Base-by-base conservation (phyloP, 805 yeast genomes). In the Starmerella bacillaris region DNA sequence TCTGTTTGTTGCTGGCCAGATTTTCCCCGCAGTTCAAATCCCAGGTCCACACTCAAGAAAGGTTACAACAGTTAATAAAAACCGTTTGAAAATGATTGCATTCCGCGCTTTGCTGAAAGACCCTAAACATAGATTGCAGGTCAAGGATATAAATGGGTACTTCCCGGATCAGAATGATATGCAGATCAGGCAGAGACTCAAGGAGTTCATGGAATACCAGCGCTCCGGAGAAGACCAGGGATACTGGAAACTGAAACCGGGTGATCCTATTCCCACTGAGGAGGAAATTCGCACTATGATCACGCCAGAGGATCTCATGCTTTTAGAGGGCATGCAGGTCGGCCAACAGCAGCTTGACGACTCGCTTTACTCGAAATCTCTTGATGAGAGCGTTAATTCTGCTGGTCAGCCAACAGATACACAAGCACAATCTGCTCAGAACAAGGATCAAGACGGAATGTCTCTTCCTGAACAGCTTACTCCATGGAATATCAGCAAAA, bases 1-100 rank as follows among this genome's bases (percentile, higher is more conserved):
- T 51, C 51, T 79, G 32, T 89, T 82, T 54, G 72, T 82, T 0
- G 93, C 84, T 11, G 98, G 98, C 1, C 94, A 89, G 51, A 68
- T 78, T 0, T 73, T 82, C 45, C 98, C 98, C 1, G 94, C 82
- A 2, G 78, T 79, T 31, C 94, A 82, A 49, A 76, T 89, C 22
- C 98, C 98, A 0, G 95, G 96, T 1, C 98, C 98, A 2, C 94
- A 89, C 53, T 82, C 95, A 1, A 69, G 98, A 55, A 83, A 82
- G 49, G 95, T 84, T 17, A 84, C 96, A 1, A 76, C 94, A 3
- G 84, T 92, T 18, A 72, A 83, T 28, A 84, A 86, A 49, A 84
- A 83, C 51, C 65, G 98, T 42, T 60, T 89, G 44, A 83, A 79
- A 55, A 84, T 89, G 94, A 74, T 89, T 47, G 96, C 83, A 2